A percentile compares a stretch with the other conserved stretches of the same genome.
Conservation (phyloP, 2,329 filamentous ascomycete species). For the Colletotrichum coccodes region DNA sequence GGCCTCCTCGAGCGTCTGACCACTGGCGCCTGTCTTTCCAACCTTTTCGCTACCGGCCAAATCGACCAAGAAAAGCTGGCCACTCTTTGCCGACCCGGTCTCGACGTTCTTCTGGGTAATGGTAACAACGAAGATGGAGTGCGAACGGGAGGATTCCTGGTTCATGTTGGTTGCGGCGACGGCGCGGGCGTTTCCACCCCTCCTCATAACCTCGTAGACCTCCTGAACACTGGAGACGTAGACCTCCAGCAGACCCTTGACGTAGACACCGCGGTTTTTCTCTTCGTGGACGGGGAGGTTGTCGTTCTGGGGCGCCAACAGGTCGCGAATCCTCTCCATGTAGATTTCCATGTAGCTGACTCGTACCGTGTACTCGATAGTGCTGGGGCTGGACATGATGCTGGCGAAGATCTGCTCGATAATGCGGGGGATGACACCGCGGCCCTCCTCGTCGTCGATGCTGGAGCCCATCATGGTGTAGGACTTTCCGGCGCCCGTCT, state of each 20-base stretch:
- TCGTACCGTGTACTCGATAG: slow-evolving; percentile 98
- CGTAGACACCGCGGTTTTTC: slow-evolving; percentile 94
- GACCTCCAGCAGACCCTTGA: slow-evolving; percentile 93
- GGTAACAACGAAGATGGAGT: slow-evolving; percentile 97
- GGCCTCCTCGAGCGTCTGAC: slow-evolving; percentile 95
- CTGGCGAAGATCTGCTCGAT: slow-evolving; percentile 97
- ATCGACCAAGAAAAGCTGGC: slow-evolving; percentile 97
- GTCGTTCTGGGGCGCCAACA: slow-evolving; percentile 92
- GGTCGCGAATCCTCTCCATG: slow-evolving; percentile 97
- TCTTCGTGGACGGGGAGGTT: slow-evolving; percentile 98
- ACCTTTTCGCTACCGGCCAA: slow-evolving; percentile 98
- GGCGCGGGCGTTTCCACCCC: slow-evolving; percentile 88
- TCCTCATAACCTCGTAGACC: slow-evolving; percentile 96
- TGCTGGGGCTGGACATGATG: slow-evolving; percentile 89
- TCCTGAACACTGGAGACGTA: slow-evolving; percentile 96
- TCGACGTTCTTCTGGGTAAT: slow-evolving; percentile 98
- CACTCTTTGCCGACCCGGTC: slow-evolving; percentile 94
- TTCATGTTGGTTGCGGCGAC: slow-evolving; percentile 99
- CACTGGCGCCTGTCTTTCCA: slow-evolving; percentile 96
- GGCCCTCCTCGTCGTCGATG: slow-evolving; percentile 88
- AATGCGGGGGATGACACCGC: slow-evolving; percentile 96
- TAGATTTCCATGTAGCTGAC: slow-evolving; percentile 99
- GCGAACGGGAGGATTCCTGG: slow-evolving; percentile 95
- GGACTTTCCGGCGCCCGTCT: slow-evolving; percentile 98
- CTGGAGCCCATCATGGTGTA: slow-evolving; percentile 99